Conservation (phyloP, 2,329 filamentous ascomycete genomes). For the Penicillium glabrum region DNA sequence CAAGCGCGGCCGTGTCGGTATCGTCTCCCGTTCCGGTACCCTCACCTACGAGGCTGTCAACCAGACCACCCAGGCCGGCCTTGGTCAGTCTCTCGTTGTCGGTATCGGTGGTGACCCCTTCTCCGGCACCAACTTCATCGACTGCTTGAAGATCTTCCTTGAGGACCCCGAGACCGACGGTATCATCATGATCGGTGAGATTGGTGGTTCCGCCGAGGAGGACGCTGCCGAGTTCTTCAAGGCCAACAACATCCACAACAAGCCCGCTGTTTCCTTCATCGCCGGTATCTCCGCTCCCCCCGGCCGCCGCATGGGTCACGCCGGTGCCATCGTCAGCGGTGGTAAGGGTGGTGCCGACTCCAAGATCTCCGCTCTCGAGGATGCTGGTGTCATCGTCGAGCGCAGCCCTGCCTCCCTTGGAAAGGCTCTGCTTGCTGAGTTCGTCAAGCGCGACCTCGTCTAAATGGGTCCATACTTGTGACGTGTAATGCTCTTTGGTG, state of each 20-base stretch:
- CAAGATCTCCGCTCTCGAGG: conserved; percentile 94
- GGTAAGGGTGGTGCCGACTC: conserved; percentile 98
- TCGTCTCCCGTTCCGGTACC: conserved; percentile 96
- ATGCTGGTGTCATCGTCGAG: conserved; percentile 93
- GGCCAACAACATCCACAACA: conserved; percentile 86
- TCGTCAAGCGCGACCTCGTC: conserved; percentile 92
- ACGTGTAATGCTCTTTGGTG: conserved; percentile 18
- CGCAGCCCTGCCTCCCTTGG: conserved; percentile 87
- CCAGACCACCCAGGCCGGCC: conserved; percentile 95
- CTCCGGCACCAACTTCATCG: conserved; percentile 99
- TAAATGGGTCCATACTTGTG: conserved; percentile 49
- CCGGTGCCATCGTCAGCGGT: conserved; percentile 94
- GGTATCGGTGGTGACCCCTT: conserved; percentile 99
- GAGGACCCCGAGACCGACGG: conserved; percentile 95
- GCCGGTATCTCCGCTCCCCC: conserved; percentile 97
- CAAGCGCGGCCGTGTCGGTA: conserved; percentile 97
- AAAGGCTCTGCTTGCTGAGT: conserved; percentile 92
- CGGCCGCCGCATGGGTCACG: conserved; percentile 96
- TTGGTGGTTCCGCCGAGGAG: conserved; percentile 95
- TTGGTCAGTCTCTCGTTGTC: conserved; percentile 96
- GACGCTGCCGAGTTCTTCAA: conserved; percentile 96
- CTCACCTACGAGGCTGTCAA: conserved; percentile 99
- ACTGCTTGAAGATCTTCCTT: conserved; percentile 96
- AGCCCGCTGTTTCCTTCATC: conserved; percentile 97
- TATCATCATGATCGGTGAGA: conserved; percentile 99